Base-by-base conservation (phyloP, 2,329 filamentous ascomycete species). In the Calonectria pteridis region DNA sequence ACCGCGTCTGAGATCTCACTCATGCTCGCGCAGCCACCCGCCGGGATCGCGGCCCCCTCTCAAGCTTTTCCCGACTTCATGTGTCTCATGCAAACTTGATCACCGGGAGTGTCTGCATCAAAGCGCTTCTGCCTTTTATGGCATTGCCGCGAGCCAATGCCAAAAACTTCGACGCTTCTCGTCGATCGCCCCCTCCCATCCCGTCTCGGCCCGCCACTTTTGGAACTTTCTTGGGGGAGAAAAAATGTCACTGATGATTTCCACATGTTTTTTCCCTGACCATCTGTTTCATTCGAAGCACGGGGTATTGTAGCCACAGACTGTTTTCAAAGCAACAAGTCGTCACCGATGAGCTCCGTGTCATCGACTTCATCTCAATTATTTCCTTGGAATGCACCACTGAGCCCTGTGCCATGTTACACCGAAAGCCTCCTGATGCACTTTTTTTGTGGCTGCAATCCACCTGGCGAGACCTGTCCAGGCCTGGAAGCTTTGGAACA, bases 21-120 rank as follows among this genome's bases (percentile, higher is more conserved):
- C 59, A 49, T 31, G 29, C 59, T 49, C 59, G 65, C 49, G 67
- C 67, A 65, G 67, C 67, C 58, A 64, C 67, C 67, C 67, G 67
- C 58, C 58, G 35, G 67, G 58, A 64, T 64, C 62, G 67, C n/a
- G 58, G 29, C 35, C 50, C 65, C 64, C 59, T 33, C 67, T 31
- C 58, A 67, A 46, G 26, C 26, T 53, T 58, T 53, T 58, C 51
- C 35, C 28, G 28, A 43, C 35, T 43, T 53, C 53, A 46, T 68
- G 28, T 18, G 46, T 64, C 49, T 64, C 49, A 51, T 29, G 28
- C 14, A 62, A 64, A 33, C 67, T 29, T 55, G 35, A 37, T 64
- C 33, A 69, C 46, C n/a, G 46, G 58, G 55, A 35, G 67, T 63
- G 67, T 63, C 55, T 51, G 33, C 26, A 63, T 69, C 55, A 64